Conservation (phyloP, 768 basidiomycete genomes). For the Mycena haematopus region DNA sequence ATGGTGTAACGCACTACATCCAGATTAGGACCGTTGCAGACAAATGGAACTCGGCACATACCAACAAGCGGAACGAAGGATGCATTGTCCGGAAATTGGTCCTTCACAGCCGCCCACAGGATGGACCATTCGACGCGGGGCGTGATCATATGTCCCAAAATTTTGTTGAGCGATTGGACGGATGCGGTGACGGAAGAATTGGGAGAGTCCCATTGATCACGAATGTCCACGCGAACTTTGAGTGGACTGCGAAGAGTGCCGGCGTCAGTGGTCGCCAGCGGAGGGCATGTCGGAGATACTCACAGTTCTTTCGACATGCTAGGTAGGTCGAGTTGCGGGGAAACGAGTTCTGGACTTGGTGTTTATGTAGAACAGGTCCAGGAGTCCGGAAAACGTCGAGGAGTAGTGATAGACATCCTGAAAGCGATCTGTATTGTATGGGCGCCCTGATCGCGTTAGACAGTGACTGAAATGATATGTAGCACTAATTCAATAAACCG, state of each 20-base stretch:
- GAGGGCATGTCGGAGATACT: background rate
- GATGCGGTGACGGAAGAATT: slow-evolving; percentile 37
- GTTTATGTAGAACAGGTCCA: too few relatives aligned
- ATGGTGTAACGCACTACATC: slow-evolving; percentile 33
- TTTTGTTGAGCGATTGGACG: slow-evolving; percentile 36
- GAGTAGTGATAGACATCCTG: background rate
- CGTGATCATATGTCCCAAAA: slow-evolving; percentile 42
- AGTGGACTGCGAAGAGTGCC: slow-evolving; percentile 38
- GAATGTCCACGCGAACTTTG: slow-evolving; percentile 45
- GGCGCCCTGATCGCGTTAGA: too few relatives aligned
- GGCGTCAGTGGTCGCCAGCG: background rate
- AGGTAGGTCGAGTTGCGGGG: background rate
- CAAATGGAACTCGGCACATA: background rate
- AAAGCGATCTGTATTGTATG: background rate
- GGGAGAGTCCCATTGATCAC: slow-evolving; percentile 44
- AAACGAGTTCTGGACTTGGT: background rate
- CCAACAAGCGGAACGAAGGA: slow-evolving; percentile 42
- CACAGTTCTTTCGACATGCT: slow-evolving; percentile 32
- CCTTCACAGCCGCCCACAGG: slow-evolving; percentile 41
- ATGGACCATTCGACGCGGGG: slow-evolving; percentile 43
- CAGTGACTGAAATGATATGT: too few relatives aligned
- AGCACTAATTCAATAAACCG: too few relatives aligned
- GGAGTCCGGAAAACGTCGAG: background rate
- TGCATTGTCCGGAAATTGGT: slow-evolving; percentile 39
- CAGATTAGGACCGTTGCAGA: too few relatives aligned